Evolutionary conservation across 2,329 filamentous ascomycete genomes (phyloP).

Genomic region (Monilinia fructigena): DNA sequence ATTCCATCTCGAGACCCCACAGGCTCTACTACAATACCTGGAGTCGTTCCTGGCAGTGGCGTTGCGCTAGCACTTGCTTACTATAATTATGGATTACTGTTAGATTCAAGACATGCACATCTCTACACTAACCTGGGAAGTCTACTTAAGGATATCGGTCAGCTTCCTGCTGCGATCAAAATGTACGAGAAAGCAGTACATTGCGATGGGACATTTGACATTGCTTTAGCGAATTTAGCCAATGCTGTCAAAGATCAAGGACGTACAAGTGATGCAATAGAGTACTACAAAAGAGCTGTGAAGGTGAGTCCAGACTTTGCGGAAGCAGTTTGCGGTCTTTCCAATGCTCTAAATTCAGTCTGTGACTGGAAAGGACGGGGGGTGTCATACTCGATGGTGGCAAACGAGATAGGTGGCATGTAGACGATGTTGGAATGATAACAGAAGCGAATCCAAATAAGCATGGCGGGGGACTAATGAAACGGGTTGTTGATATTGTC

Average conservation of each 20-base stretch:
- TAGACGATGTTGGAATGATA: slow-evolving; percentile 80
- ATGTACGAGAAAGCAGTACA: slow-evolving; percentile 96
- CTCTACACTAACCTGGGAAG: slow-evolving; percentile 96
- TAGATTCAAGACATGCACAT: slow-evolving; percentile 89
- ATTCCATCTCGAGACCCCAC: slow-evolving; percentile 38
- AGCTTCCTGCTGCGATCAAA: slow-evolving; percentile 83
- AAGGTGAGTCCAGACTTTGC: slow-evolving; percentile 92
- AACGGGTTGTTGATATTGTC: slow-evolving; percentile 87
- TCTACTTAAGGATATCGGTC: slow-evolving; percentile 91
- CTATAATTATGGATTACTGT: slow-evolving; percentile 87
- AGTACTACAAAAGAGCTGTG: slow-evolving; percentile 88
- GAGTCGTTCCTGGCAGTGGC: slow-evolving; percentile 81
- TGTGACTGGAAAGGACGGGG: slow-evolving; percentile 88
- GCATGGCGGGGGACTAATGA: slow-evolving; percentile 74
- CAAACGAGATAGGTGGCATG: slow-evolving; percentile 86
- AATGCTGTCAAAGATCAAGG: slow-evolving; percentile 98
- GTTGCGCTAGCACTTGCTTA: slow-evolving; percentile 86
- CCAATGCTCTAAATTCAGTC: slow-evolving; percentile 92
- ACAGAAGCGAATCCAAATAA: slow-evolving; percentile 65
- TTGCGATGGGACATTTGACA: slow-evolving; percentile 94
- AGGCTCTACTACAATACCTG: slow-evolving; percentile 59
- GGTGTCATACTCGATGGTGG: slow-evolving; percentile 75
- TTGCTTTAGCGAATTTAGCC: slow-evolving; percentile 91
- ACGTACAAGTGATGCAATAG: slow-evolving; percentile 85
- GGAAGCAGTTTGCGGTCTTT: slow-evolving; percentile 92